These are phyloP conservation scores for Mycena chlorophos DNA, from an alignment of 768 basidiomycete genomes.

Conservation along the genomic window DNA sequence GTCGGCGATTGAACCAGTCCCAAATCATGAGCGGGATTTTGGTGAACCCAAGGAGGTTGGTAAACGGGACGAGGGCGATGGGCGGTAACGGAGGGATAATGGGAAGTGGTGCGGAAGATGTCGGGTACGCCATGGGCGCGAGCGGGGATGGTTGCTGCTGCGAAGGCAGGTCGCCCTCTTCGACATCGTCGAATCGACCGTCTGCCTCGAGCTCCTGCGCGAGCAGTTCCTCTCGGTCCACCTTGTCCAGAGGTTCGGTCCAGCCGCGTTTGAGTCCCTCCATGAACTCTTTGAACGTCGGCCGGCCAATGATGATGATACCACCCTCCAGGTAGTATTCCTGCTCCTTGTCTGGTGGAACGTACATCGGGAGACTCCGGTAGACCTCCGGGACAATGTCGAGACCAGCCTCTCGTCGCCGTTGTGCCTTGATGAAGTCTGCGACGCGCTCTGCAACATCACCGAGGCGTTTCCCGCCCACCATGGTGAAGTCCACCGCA, in stretches of 20 bases:
- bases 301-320: constrained; percentile 80
- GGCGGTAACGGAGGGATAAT: constrained; percentile 65
- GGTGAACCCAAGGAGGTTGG: constrained; percentile 75
- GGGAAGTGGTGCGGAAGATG: constrained; percentile 6
- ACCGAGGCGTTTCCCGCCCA: constrained; percentile 80
- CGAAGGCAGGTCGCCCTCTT: constrained; percentile 25
- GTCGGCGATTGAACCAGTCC: constrained; percentile 89
- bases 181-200: constrained; percentile 73
- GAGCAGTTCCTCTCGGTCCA: constrained; percentile 73
- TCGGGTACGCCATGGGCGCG: background rate
- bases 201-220: constrained; percentile 68
- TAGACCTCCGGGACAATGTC: constrained; percentile 47
- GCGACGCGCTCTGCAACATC: constrained; percentile 79
- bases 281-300: constrained; percentile 94
- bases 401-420: constrained; percentile 67
- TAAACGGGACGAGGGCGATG: constrained; percentile 72
- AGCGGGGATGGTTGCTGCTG: background rate
- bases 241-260: constrained; percentile 66
- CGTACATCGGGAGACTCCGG: constrained; percentile 53
- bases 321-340: constrained; percentile 78
- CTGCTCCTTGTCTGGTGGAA: constrained; percentile 51
- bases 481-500: constrained; percentile 87
- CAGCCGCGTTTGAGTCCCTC: constrained; percentile 83
- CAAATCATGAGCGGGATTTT: constrained; percentile 89
- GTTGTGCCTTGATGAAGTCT: constrained; percentile 66